Evolutionary conservation across 2,329 filamentous ascomycete genomes (phyloP), one percentile per base, ranked within the genome.

Genomic region (Aureobasidium vineae): DNA sequence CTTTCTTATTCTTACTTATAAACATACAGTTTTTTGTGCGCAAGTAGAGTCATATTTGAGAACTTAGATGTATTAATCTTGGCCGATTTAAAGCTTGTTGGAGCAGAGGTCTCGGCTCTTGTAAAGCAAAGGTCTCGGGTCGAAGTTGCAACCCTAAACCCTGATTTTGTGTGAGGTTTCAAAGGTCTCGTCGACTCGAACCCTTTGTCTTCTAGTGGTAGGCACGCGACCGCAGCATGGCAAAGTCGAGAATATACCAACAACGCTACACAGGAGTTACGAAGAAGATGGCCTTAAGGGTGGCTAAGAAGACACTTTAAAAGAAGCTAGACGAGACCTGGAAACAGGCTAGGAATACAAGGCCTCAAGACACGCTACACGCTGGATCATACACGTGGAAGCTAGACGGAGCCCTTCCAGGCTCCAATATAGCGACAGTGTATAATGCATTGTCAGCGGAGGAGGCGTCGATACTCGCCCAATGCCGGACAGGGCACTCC

Each of bases 371-470:
- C n/a, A n/a, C n/a, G n/a, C n/a, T n/a, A 28, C 5, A 53, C 36
- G 36, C 28, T 5, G 28, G 50, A 53, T 33, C 6, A 36, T 53
- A 53, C 13, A 53, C 16, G 3, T 53, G n/a, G 50, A 33, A 53
- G 28, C 50, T 53, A 53, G 50, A 53, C 16, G 15, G 50, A 36
- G 50, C 50, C 36, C 50, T 53, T 10, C 50, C 36, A 53, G 50
- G 50, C 11, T 21, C 45, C 45, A 28, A 49, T 49, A 49, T 49
- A 49, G 45, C 45, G 45, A 49, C 1, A 28, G 45, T 49, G 2
- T 49, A 49, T 49, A 49, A 49, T 15, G 45, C 11, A 28, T 15
- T 49, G 28, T 49, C 15, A n/a, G 28, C 28, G 50, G 33, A 36
- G 16, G 50, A 54, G 7, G 33, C 50, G 28, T 36, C 33, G 26